Evolutionary conservation across 768 basidiomycete genomes (phyloP).

Genomic region (Peribolospora kevripleyi): DNA sequence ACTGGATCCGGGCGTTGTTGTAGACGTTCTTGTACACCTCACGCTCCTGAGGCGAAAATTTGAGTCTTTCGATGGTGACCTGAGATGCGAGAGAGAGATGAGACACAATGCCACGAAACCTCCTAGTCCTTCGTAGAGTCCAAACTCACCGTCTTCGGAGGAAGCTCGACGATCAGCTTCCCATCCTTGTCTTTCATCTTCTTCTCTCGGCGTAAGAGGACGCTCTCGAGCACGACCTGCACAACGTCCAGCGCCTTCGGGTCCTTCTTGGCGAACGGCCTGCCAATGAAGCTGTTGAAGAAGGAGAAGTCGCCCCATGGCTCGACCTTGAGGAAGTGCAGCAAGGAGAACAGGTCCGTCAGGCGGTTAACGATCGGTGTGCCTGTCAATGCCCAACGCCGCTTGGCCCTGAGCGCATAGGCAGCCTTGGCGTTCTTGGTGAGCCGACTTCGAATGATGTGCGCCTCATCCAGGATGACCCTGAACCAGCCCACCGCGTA

Average conservation of each 20-base stretch:
- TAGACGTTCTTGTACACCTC: conserved; percentile 68
- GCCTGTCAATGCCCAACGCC: conserved; percentile 81
- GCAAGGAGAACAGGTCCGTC: conserved; percentile 56
- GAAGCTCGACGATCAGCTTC: conserved; percentile 65
- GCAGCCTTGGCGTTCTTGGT: conserved; percentile 71
- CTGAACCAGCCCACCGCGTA: conserved; percentile 14
- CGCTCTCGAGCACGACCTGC: conserved; percentile 72
- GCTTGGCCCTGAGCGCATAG: conserved; percentile 50
- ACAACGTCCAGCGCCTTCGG: conserved; percentile 84
- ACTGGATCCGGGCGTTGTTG: conserved; percentile 48
- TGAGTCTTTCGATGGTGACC: conserved; percentile 47
- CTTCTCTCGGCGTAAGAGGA: conserved; percentile 74
- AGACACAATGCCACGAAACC: conserved; percentile 1
- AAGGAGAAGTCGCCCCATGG: conserved; percentile 30
- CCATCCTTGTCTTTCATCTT: conserved; percentile 70
- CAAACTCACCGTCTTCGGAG: conserved; percentile 43
- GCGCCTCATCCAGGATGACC: conserved; percentile 65
- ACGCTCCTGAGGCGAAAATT: conserved; percentile 53
- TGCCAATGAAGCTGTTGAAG: conserved; percentile 68
- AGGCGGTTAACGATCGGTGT: conserved; percentile 80
- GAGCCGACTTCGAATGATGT: conserved; percentile 70
- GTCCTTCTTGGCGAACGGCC: conserved; percentile 76
- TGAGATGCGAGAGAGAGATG: conserved; percentile 13
- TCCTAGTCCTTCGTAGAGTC: no score
- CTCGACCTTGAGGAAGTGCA: conserved; percentile 25